Base-by-base conservation (phyloP, 257 asterid genomes). In the Striga asiatica region DNA sequence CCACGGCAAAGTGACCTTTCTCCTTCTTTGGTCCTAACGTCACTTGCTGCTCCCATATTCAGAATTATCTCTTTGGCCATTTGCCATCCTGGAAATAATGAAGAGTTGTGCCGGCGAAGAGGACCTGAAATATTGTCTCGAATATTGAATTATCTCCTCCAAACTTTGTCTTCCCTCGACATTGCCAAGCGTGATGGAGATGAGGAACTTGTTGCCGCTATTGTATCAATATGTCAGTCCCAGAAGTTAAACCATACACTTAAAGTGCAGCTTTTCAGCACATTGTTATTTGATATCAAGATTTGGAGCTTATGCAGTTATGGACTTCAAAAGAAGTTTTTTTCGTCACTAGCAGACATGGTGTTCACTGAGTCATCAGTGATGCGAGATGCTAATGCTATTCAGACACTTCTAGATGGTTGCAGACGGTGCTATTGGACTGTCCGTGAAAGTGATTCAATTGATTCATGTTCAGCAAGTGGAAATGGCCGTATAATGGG, bases 291-390 rank as follows among this genome's bases (percentile, higher is more conserved):
- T 76, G 98, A 91, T 68, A 84, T 91, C 59, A 84, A 76, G 79
- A 80, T 82, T 58, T 91, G 98, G 98, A 84, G 96, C 68, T 73
- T 91, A 66, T 91, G 98, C 82, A 87, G 97, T 78, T 91, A 91
- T 74, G 97, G 98, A 22, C 76, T 91, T 66, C 98, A 91, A 59
- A 91, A 91, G 62, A 91, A 91, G 75, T 95, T 91, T 66, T 72
- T 87, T 54, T 91, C 98, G 5, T 91, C 98, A 56, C 94, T 91
- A 56, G 97, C 98, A 61, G 98, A 91, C 66, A 91, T 87, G 98
- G 95, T 87, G 74, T 87, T 87, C 76, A 77, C 94, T 1, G 95
- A 91, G 75, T 79, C 93, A 46, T 75, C 93, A 11, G 94, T 87
- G 59, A 80, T 91, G 98, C 89, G 96, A 50, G 97, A 91, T 75